Base-by-base conservation (phyloP, 345 rosid species). In the Firmiana major region DNA sequence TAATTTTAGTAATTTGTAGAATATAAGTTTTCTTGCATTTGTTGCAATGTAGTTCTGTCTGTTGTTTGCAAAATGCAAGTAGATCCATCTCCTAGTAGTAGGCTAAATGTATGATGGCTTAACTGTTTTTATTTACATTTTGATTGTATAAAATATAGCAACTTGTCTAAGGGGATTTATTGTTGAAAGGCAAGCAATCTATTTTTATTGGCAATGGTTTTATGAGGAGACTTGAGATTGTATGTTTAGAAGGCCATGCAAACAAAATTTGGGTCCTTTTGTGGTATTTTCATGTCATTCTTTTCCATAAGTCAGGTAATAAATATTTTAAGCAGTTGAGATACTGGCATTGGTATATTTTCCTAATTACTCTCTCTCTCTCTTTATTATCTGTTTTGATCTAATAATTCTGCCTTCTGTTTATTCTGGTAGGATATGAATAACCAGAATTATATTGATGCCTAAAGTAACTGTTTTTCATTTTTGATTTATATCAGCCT, bases 401-500 rank as follows among this genome's bases (percentile, higher is more conserved):
- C 8, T 26, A 59, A 54, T 36, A 36, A 38, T 59, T 49, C 6
- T 67, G 24, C 36, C 2, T 26, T 34, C 12, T 42, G 19, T 40
- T 45, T 46, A 6, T 78, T 16, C 54, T 49, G 6, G 22, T 80
- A 74, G 45, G 66, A 36, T 36, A 68, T 53, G 42, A 49, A 75
- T 46, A 51, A 51, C 54, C n/a, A 10, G 34, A 9, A 75, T 43
- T 36, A 22, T 57, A 46, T 24, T 71, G 28, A 65, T 78, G 34
- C 60, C 15, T 65, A 38, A 10, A 7, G n/a, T 34, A 63, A 46
- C 58, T 19, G 7, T 75, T 59, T 45, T 74, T 70, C 68, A 51
- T 58, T 58, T 63, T 58, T 54, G 6, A 19, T 77, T 71, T 87
- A 26, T 76, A 11, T 28, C 92, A 95, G 99, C 99, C 99, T 90